Percentiles rank a stretch among this genome's conserved stretches.
Evolutionary conservation across 768 basidiomycete species (phyloP).

Genomic region (Phaffia tasmanica): DNA sequence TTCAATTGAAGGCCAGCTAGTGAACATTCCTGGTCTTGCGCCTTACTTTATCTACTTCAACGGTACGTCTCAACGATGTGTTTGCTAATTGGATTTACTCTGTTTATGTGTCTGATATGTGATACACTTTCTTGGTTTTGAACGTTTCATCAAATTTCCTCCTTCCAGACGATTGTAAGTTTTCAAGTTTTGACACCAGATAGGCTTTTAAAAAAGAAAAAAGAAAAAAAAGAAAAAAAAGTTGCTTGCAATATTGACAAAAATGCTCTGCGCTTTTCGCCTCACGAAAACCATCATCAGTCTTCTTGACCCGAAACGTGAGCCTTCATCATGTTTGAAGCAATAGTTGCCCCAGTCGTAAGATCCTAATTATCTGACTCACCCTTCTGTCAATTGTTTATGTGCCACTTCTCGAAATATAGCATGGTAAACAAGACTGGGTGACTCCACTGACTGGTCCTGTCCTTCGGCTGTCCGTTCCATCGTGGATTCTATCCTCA

Average conservation of each 20-base stretch:
- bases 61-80: background rate
- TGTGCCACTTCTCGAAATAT: too few species aligned
- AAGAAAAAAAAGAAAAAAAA: too few species aligned
- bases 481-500: background rate
- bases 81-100: too few species aligned
- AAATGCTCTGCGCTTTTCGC: too few species aligned
- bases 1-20: conserved; percentile 19
- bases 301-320: conserved; percentile 15
- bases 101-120: too few species aligned
- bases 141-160: conserved; percentile 7
- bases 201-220: too few species aligned
- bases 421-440: conserved; percentile 21
- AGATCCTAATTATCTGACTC: background rate
- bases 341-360: too few species aligned
- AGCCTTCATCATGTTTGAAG: background rate
- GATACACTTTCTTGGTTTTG: background rate
- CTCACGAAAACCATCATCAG: background rate
- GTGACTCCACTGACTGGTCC: conserved; percentile 15
- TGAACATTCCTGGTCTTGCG: conserved; percentile 24
- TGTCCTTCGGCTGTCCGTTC: conserved; percentile 12
- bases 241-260: too few species aligned
- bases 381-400: background rate
- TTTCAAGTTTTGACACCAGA: background rate
- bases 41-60: conserved; percentile 19
- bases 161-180: conserved; percentile 16